Percentiles rank a stretch among this genome's conserved stretches.
phyloP scores from a whole-genome alignment of 352 stramenopile genomes.

The Lagenidium giganteum region DNA sequence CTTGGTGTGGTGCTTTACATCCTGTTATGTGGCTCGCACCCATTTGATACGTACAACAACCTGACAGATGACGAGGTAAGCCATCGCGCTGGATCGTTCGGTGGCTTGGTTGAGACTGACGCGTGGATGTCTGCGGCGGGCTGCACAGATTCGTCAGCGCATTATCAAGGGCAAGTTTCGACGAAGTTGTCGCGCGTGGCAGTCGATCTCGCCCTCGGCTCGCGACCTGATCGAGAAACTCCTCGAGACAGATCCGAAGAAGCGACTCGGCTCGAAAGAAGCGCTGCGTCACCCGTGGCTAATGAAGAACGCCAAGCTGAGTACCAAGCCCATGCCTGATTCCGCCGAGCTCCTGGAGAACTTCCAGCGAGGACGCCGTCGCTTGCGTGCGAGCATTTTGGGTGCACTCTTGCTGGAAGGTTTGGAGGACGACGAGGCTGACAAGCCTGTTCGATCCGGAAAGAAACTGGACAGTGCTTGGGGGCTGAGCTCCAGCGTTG shows the following conservation, averaged over 20 bases:
- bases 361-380: conserved; percentile 74
- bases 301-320: conserved; percentile 43
- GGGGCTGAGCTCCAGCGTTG: conserved; percentile 65
- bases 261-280: conserved; percentile 58
- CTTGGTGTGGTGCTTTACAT: conserved; percentile 83
- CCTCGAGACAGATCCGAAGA: conserved; percentile 54
- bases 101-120: background rate
- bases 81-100: background rate
- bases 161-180: conserved; percentile 80
- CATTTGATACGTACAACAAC: conserved; percentile 85
- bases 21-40: conserved; percentile 74
- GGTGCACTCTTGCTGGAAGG: conserved; percentile 65
- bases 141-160: conserved; percentile 56
- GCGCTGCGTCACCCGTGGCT: conserved; percentile 75
- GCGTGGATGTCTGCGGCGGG: background rate
- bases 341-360: conserved; percentile 67
- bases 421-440: conserved; percentile 40
- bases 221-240: conserved; percentile 72
- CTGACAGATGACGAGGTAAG: conserved; percentile 78
- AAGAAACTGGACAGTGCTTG: conserved; percentile 44
- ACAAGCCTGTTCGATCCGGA: no score
- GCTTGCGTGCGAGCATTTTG: conserved; percentile 73
- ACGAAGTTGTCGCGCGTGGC: conserved; percentile 65
- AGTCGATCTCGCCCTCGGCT: conserved; percentile 54
- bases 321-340: conserved; percentile 50